Evolutionary conservation across 805 yeast species (phyloP).

Genomic region (Cyberlindnera mississippiensis): DNA sequence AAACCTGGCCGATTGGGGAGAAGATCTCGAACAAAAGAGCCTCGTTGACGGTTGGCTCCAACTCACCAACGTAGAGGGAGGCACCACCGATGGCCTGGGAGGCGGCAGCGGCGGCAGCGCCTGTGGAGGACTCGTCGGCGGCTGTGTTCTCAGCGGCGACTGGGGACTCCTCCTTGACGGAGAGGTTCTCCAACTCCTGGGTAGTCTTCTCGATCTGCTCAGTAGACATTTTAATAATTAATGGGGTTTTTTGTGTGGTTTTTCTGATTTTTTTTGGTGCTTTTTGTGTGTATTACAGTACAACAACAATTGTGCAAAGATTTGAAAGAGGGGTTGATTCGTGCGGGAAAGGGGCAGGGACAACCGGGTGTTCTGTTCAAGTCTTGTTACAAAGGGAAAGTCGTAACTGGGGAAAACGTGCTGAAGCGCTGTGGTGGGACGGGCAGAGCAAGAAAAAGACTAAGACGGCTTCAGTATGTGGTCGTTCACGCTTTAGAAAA

Average conservation of each 20-base stretch:
- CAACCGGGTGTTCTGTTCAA: not conserved
- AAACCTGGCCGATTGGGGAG: slow-evolving; percentile 90
- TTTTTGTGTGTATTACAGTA: slow-evolving; percentile 13
- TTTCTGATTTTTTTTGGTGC: slow-evolving; percentile 24
- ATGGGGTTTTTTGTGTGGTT: slow-evolving; percentile 11
- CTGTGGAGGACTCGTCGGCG: slow-evolving; percentile 5
- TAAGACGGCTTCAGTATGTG: too few species aligned
- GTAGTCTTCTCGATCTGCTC: slow-evolving; percentile 40
- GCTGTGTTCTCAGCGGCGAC: slow-evolving; percentile 8
- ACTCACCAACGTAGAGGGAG: slow-evolving; percentile 96
- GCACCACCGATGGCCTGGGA: slow-evolving; percentile 40
- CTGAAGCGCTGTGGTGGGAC: too few species aligned
- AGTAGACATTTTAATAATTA: slow-evolving; percentile 35
- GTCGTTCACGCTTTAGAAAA: too few species aligned
- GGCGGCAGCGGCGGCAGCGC: slow-evolving; percentile 27
- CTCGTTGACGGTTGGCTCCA: slow-evolving; percentile 89
- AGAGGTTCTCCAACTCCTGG: slow-evolving; percentile 46
- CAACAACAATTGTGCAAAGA: slow-evolving; percentile 4
- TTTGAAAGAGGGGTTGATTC: not conserved
- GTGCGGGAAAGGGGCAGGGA: not conserved
- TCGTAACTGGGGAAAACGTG: too few species aligned
- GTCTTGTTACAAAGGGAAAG: not conserved
- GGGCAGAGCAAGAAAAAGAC: too few species aligned
- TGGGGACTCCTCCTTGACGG: slow-evolving; percentile 32
- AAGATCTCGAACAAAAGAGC: slow-evolving; percentile 92